Evolutionary conservation across 1,139 yeast species (phyloP).

Genomic region (Hyphopichia fennica): DNA sequence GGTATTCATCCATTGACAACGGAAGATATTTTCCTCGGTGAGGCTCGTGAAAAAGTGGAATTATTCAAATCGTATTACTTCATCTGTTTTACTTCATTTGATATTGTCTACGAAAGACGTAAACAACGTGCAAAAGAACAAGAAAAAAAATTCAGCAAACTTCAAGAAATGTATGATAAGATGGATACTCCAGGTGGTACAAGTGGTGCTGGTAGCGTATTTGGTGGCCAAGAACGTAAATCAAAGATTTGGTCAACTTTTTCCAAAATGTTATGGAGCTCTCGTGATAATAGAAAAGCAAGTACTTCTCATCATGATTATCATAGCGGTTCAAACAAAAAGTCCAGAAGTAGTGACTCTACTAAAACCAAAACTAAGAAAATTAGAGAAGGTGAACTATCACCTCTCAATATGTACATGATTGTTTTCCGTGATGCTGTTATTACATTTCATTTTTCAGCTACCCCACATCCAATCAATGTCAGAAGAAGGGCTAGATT

Average conservation of each 20-base stretch:
- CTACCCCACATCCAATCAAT: conserved; percentile 95
- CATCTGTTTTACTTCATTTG: conserved; percentile 92
- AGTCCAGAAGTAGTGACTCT: conserved; percentile 18
- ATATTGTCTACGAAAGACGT: conserved; percentile 72
- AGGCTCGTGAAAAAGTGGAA: conserved; percentile 93
- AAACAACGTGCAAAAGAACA: conserved; percentile 48
- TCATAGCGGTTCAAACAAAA: not conserved
- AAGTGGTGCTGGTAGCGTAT: conserved; percentile 12
- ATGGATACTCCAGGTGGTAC: conserved; percentile 17
- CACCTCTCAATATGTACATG: conserved; percentile 90
- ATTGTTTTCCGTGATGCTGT: conserved; percentile 90
- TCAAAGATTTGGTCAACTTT: conserved; percentile 18
- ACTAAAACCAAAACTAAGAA: conserved; percentile 30
- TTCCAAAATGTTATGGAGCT: conserved; percentile 9
- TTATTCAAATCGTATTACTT: conserved; percentile 85
- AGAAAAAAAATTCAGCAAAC: conserved; percentile 38
- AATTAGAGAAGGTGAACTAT: conserved; percentile 70
- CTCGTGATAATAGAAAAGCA: conserved; percentile 4
- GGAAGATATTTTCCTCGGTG: conserved; percentile 92
- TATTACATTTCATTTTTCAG: conserved; percentile 88
- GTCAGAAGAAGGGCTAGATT: conserved; percentile 91
- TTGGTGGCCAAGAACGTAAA: conserved; percentile 18
- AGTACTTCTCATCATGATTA: conserved; percentile 3
- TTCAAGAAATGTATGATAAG: conserved; percentile 39
- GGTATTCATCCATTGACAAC: conserved; percentile 95